Conservation (phyloP, 805 yeast species). For the Ogataea paraovalis region DNA sequence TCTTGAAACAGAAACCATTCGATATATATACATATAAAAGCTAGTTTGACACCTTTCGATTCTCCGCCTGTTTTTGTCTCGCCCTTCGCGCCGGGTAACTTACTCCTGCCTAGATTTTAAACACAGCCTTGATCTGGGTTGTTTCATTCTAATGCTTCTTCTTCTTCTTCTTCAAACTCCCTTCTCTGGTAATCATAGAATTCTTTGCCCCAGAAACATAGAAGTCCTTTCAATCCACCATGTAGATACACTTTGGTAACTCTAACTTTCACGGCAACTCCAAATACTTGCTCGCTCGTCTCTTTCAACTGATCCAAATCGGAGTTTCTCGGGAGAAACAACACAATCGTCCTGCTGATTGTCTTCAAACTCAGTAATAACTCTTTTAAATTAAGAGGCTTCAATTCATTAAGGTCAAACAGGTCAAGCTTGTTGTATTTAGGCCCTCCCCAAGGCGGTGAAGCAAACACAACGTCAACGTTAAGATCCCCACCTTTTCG, state of each 20-base stretch:
- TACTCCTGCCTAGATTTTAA: too few species aligned
- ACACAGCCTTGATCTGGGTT: too few species aligned
- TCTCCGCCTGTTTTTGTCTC: too few species aligned
- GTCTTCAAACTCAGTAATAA: constrained; percentile 40
- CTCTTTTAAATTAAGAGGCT: constrained; percentile 46
- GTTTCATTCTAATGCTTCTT: not conserved
- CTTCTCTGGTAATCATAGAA: constrained; percentile 27
- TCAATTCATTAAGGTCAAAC: constrained; percentile 44
- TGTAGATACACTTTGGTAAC: constrained; percentile 39
- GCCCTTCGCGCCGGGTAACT: too few species aligned
- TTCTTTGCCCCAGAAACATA: constrained; percentile 57
- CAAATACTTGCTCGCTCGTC: constrained; percentile 44
- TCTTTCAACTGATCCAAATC: constrained; percentile 47
- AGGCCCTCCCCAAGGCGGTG: constrained; percentile 92
- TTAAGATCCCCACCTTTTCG: constrained; percentile 7
- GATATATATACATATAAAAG: too few species aligned
- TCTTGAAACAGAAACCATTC: too few species aligned
- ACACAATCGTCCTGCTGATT: constrained; percentile 45
- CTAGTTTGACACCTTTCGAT: too few species aligned
- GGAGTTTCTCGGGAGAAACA: constrained; percentile 63
- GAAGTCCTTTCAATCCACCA: constrained; percentile 48
- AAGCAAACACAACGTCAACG: constrained; percentile 58
- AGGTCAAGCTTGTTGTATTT: constrained; percentile 39
- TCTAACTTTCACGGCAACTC: constrained; percentile 40
- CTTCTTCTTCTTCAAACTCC: not conserved